These are phyloP conservation scores for Emericellopsis cladophorae DNA, from an alignment of 2,329 filamentous ascomycete species.

Conservation along the genomic window DNA sequence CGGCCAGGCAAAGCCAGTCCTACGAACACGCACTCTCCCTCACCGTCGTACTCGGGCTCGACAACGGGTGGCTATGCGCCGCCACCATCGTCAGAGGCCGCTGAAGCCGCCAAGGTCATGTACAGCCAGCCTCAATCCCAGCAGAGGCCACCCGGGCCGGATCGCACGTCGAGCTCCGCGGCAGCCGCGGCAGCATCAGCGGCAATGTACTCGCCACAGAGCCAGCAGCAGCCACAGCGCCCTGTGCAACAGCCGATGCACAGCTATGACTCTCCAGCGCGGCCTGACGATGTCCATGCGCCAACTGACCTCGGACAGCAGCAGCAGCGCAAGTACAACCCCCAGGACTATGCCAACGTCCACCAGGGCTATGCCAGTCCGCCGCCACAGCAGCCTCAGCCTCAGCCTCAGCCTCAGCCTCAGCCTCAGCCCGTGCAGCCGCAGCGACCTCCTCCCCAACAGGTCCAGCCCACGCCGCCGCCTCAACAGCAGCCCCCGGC, in stretches of 20 bases:
- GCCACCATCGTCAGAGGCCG: constrained; percentile 31
- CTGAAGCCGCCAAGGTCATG: constrained; percentile 52
- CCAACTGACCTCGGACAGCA: constrained; percentile 19
- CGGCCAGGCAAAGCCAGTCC: constrained; percentile 39
- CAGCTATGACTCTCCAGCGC: constrained; percentile 14
- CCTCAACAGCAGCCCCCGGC: constrained; percentile 20
- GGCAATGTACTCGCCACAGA: constrained; percentile 34
- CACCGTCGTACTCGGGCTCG: constrained; percentile 20
- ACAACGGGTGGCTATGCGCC: constrained; percentile 9
- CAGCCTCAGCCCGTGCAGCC: constrained; percentile 18
- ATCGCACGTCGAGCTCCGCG: constrained; percentile 38
- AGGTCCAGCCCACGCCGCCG: constrained; percentile 13
- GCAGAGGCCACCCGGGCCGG: constrained; percentile 21
- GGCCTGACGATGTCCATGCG: constrained; percentile 21
- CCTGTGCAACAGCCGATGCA: constrained; percentile 21
- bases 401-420: constrained; percentile 19
- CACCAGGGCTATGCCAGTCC: constrained; percentile 28
- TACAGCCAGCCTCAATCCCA: constrained; percentile 42
- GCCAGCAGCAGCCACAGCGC: constrained; percentile 14
- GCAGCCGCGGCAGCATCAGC: constrained; percentile 43
- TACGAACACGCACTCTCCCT: constrained; percentile 20
- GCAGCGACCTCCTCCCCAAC: constrained; percentile 19
- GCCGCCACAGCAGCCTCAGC: constrained; percentile 5
- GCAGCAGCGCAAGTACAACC: constrained; percentile 60
- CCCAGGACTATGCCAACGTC: constrained; percentile 59